Evolutionary conservation across 495 filamentous ascomycete genomes (phyloP).

Genomic region (Neurospora discreta): DNA sequence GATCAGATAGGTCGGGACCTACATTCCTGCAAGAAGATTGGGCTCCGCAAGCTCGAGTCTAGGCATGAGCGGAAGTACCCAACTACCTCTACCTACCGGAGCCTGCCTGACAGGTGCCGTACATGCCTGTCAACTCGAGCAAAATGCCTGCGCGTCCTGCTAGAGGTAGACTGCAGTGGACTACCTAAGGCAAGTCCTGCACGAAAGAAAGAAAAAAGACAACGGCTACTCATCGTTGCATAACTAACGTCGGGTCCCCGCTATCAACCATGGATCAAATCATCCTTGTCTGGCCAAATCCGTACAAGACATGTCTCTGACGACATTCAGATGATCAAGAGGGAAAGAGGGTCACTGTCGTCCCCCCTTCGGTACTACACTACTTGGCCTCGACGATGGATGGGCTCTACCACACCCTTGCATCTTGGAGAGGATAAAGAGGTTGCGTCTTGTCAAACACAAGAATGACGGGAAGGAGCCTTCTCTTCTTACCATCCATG

Average conservation of each 20-base stretch:
- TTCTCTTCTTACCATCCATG: neutral
- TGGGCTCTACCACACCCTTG: conserved; percentile 11
- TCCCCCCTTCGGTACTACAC: too few species aligned
- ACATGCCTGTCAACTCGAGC: neutral
- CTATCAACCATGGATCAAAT: neutral
- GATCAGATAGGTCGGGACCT: too few species aligned
- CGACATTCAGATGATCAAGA: conserved; percentile 17
- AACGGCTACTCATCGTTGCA: neutral
- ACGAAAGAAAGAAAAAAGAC: neutral
- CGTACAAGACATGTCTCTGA: conserved; percentile 15
- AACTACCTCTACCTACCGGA: neutral
- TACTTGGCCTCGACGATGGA: neutral
- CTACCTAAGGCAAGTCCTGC: too few species aligned
- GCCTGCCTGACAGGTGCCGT: neutral
- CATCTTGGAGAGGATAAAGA: conserved; percentile 1
- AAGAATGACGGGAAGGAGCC: neutral
- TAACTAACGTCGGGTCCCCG: neutral
- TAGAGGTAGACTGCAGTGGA: too few species aligned
- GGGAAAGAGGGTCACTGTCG: neutral
- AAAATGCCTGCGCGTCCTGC: neutral
- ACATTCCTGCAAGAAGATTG: neutral
- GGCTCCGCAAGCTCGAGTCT: too few species aligned
- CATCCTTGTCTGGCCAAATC: conserved; percentile 1
- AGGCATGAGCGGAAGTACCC: neutral
- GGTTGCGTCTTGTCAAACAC: neutral